phyloP scores from a whole-genome alignment of 108 stramenopile species.

The Skeletonema grethae region DNA sequence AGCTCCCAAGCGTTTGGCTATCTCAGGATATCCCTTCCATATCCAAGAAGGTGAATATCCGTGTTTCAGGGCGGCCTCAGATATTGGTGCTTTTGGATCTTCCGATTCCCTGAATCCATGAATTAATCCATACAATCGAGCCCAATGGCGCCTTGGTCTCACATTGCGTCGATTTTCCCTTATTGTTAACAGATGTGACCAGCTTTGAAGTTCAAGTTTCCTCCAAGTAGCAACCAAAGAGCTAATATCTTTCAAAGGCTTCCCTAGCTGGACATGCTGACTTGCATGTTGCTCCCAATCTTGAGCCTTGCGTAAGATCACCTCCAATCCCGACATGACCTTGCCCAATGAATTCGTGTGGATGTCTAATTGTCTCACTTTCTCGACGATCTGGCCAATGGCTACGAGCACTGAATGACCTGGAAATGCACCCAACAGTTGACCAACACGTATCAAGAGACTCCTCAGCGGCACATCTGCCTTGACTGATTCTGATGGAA shows the following conservation, averaged over 20 bases:
- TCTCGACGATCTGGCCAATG: slow-evolving; percentile 72
- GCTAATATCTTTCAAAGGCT: slow-evolving; percentile 68
- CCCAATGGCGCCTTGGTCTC: slow-evolving; percentile 64
- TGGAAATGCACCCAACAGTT: slow-evolving; percentile 87
- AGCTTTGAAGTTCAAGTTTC: slow-evolving; percentile 91
- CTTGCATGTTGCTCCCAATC: slow-evolving; percentile 98
- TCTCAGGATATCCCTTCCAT: slow-evolving; percentile 62
- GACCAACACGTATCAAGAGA: slow-evolving; percentile 70
- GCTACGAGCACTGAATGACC: slow-evolving; percentile 87
- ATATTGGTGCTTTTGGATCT: background rate
- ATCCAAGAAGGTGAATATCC: slow-evolving; percentile 63
- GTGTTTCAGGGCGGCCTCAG: background rate
- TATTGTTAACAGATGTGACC: slow-evolving; percentile 69
- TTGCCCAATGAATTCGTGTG: slow-evolving; percentile 79
- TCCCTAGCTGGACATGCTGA: slow-evolving; percentile 74
- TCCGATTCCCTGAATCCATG: slow-evolving; percentile 17
- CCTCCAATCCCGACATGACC: slow-evolving; percentile 91
- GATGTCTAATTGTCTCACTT: slow-evolving; percentile 67
- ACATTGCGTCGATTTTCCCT: slow-evolving; percentile 54
- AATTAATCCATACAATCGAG: slow-evolving; percentile 57
- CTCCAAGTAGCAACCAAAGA: slow-evolving; percentile 91
- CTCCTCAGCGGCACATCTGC: slow-evolving; percentile 66
- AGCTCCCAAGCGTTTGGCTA: slow-evolving; percentile 17
- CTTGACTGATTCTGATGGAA: slow-evolving; percentile 67
- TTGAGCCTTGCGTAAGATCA: slow-evolving; percentile 86